Conservation (phyloP, 2,329 filamentous ascomycete species). For the Pyrenophora teres region DNA sequence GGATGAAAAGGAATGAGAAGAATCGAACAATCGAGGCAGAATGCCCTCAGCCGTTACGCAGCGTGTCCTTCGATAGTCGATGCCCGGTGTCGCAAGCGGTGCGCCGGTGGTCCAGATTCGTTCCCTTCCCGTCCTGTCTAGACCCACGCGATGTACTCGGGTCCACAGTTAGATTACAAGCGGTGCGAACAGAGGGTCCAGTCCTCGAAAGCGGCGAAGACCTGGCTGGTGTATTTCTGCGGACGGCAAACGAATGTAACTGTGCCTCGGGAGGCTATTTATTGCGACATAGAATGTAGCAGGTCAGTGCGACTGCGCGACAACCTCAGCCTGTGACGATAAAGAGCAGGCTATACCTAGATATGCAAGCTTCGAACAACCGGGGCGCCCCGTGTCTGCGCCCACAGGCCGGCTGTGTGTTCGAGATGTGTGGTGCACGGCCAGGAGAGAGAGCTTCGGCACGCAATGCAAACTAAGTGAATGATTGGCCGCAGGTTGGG, state of each 20-base stretch:
- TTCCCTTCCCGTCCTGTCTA: conserved; percentile 7
- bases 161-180: neutral
- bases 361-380: neutral
- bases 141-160: conserved; percentile 8
- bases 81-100: conserved; percentile 10
- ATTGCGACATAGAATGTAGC: conserved; percentile 2
- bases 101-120: conserved; percentile 19
- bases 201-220: neutral
- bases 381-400: neutral
- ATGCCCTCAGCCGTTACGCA: too few relatives aligned
- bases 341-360: neutral
- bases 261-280: conserved; percentile 2
- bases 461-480: conserved; percentile 8
- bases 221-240: neutral
- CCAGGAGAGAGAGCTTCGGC: conserved; percentile 8
- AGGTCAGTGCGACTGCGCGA: conserved; percentile 1
- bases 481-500: conserved; percentile 9
- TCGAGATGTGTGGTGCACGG: conserved; percentile 4
- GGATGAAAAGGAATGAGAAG: neutral
- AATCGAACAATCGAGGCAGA: too few relatives aligned
- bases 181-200: conserved; percentile 2
- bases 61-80: conserved; percentile 12
- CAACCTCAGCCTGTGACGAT: neutral
- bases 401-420: neutral
- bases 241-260: neutral